A percentile compares a stretch with the other conserved stretches of the same genome.
Conservation (phyloP, 805 yeast genomes). For the Priceomyces haplophilus region DNA sequence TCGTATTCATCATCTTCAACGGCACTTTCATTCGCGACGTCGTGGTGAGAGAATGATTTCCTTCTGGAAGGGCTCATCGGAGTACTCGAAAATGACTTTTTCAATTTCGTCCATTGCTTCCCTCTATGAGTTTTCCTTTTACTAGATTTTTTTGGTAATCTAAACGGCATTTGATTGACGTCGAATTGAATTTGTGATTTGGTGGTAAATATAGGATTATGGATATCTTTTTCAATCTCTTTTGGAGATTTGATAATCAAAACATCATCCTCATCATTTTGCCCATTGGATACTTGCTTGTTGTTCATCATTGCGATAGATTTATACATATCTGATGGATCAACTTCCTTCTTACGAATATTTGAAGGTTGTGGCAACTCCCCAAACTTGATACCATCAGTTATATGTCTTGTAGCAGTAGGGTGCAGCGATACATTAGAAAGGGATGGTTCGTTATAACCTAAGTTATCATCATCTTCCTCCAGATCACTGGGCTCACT, state of each 20-base stretch:
- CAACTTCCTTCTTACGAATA: slow-evolving; percentile 40
- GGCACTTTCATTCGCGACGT: slow-evolving; percentile 15
- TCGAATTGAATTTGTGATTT: slow-evolving; percentile 28
- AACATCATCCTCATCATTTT: slow-evolving; percentile 51
- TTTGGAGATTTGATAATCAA: slow-evolving; percentile 75
- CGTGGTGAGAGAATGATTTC: slow-evolving; percentile 4
- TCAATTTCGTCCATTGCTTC: slow-evolving; percentile 22
- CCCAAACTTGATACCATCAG: slow-evolving; percentile 54
- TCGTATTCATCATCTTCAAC: slow-evolving; percentile 17
- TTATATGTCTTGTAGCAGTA: neutral
- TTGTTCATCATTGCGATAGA: slow-evolving; percentile 75
- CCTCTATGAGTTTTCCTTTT: slow-evolving; percentile 6
- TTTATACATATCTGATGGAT: slow-evolving; percentile 80
- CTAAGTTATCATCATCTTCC: slow-evolving; percentile 5
- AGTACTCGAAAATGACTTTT: slow-evolving; percentile 22
- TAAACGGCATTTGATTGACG: slow-evolving; percentile 13
- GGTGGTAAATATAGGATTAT: slow-evolving; percentile 35
- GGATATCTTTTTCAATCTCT: slow-evolving; percentile 49
- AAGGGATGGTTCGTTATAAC: neutral
- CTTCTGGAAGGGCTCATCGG: slow-evolving; percentile 5
- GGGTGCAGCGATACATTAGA: slow-evolving; percentile 1
- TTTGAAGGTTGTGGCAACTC: slow-evolving; percentile 54
- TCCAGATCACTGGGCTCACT: slow-evolving; percentile 42
- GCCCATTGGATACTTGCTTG: slow-evolving; percentile 16
- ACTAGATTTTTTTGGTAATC: slow-evolving; percentile 13